Evolutionary conservation across 306 rosid genomes (phyloP), one percentile per base, ranked within the genome.

Genomic region (Castanea crenata): DNA sequence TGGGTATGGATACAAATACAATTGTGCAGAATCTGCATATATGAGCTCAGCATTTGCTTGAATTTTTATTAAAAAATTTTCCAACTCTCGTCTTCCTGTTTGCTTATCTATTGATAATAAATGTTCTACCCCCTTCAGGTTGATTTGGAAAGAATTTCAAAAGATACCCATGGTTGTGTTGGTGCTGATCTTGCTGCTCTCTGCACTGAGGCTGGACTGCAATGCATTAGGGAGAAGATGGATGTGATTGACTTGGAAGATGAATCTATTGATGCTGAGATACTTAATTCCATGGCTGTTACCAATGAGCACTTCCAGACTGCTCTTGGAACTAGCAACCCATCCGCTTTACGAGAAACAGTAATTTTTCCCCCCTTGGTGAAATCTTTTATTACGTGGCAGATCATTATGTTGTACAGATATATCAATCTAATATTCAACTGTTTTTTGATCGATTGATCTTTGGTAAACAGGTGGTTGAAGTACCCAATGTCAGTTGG

Each of bases 151-250:
- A 84, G 83, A 78, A 90, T 90, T 77, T 27, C 89, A 71, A 86
- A 85, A 74, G 89, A 88, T 54, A 90, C 92, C 1, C 94, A 90
- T 81, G 90, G 94, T 1, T 90, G 83, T 85, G 92, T 90, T 79
- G 94, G 94, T 72, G 90, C 90, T 6, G 92, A 90, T 71, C 90
- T 90, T 77, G 94, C 92, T 61, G 94, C 94, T 73, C 92, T 90
- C 67, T 90, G 94, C 74, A 90, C 90, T 38, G 91, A 90, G 86
- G 94, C 94, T 69, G 92, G 92, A 34, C 73, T 90, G 73, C 94
- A 90, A 61, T 90, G 94, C 85, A 90, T 90, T 70, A 84, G 94
- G 73, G 94, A 90, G 85, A 90, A 90, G 78, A 90, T 90, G 94
- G 91, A 90, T 51, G 82, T 90, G 55, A 88, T 90, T 41, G 90